Conservation (phyloP, 257 asterid genomes). For the Mitragyna speciosa region DNA sequence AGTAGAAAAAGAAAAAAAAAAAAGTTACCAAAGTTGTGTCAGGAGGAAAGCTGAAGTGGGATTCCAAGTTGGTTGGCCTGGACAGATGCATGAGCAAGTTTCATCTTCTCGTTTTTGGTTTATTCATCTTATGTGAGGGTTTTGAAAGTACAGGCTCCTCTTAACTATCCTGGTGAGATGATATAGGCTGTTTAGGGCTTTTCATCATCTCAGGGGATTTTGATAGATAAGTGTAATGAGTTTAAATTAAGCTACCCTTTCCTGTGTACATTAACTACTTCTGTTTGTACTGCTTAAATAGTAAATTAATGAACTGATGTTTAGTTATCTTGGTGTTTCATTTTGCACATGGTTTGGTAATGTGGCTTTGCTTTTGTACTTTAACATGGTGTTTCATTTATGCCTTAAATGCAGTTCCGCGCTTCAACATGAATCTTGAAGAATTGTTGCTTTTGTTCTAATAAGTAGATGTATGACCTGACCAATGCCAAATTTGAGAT, state of each 20-base stretch:
- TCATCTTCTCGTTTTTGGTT: background rate
- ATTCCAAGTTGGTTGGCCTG: slow-evolving; percentile 14
- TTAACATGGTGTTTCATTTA: background rate
- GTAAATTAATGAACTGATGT: slow-evolving; percentile 20
- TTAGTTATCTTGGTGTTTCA: slow-evolving; percentile 10
- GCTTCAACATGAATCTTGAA: background rate
- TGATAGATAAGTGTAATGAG: slow-evolving; percentile 21
- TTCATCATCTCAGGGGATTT: slow-evolving; percentile 31
- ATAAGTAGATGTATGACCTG: background rate
- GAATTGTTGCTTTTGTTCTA: background rate
- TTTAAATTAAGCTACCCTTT: slow-evolving; percentile 23
- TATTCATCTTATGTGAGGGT: background rate
- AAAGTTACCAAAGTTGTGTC: background rate
- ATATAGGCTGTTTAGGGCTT: slow-evolving; percentile 15
- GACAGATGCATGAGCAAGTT: background rate
- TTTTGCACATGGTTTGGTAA: background rate
- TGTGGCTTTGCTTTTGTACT: background rate
- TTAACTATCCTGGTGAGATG: slow-evolving; percentile 32
- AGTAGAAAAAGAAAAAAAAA: background rate
- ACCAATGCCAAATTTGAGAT: background rate
- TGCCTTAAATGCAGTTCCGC: background rate
- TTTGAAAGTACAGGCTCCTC: slow-evolving; percentile 28
- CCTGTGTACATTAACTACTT: slow-evolving; percentile 29
- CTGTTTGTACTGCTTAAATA: slow-evolving; percentile 21
- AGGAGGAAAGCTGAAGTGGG: slow-evolving; percentile 18